Base-by-base conservation (phyloP, 805 yeast species). In the Kodamaea hsintzibuensis region DNA sequence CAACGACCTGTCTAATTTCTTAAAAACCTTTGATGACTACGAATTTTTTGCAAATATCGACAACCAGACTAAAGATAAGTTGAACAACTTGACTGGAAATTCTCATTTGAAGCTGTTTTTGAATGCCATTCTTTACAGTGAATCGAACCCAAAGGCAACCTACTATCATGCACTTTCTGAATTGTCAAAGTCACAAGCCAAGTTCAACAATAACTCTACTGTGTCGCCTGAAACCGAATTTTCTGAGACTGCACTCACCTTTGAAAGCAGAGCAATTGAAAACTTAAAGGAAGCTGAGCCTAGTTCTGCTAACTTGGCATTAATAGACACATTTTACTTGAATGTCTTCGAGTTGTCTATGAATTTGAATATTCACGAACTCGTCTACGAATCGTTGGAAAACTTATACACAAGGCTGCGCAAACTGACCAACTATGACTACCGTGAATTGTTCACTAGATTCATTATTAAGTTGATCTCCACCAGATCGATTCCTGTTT, bases 81-180 rank as follows among this genome's bases (percentile, higher is more conserved):
- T 51, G 38, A 18, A 18, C 44, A 18, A 42, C n/a, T 16, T 51
- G 17, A 16, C 18, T 4, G 33, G 30, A 9, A 49, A 18, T 19
- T 44, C 53, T 4, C 51, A 51, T 8, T 57, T 70, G 9, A 62
- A 56, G 30, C 42, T 47, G 4, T 70, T 72, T 40, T 58, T 70
- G 49, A 55, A 60, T 8, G 50, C 65, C 0, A 46, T 57, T 16
- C 53, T 53, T 3, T 56, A 56, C 17, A 39, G 55, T 4, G 56
- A 61, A 19, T 56, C 53, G 10, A 35, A 13, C 22, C 27, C 30
- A 30, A 62, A 62, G 48, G 62, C 72, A 2, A 61, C 66, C 17
- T 73, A 71, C 57, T 72, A 51, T 53, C 74, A 71, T 55, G 58
- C 68, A 39, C 59, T 72, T 33, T 63, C 74, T 8, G 62, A 62